A percentile compares a stretch with the other conserved stretches of the same genome.
phyloP scores from a whole-genome alignment of 305 asterid species.

The Rubia balearica region DNA sequence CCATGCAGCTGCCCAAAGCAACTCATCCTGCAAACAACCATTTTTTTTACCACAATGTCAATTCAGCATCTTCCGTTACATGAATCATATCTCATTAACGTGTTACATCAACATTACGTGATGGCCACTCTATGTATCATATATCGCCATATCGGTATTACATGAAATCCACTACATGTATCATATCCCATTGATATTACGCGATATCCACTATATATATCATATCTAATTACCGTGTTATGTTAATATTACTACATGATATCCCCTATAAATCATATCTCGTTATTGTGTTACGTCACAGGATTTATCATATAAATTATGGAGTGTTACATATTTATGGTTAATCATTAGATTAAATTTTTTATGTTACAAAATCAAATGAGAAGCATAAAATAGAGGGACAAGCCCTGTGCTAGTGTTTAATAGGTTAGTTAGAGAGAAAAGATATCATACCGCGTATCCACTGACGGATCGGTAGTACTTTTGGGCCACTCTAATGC shows the following conservation, averaged over 20 bases:
- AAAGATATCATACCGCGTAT: constrained; percentile 61
- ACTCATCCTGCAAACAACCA: constrained; percentile 55
- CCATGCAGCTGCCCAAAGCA: constrained; percentile 99
- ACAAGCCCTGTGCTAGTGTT: too few relatives aligned
- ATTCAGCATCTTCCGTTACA: not conserved
- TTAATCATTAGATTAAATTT: not conserved
- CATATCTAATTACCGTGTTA: too few relatives aligned
- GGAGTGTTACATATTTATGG: not conserved
- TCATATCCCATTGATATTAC: too few relatives aligned
- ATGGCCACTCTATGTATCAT: too few relatives aligned
- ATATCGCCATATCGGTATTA: too few relatives aligned
- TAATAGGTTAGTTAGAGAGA: not conserved
- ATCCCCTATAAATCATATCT: too few relatives aligned
- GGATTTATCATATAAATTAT: too few relatives aligned
- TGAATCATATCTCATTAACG: not conserved
- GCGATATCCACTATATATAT: not conserved
- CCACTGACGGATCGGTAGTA: constrained; percentile 99
- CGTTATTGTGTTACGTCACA: too few relatives aligned
- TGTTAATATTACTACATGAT: too few relatives aligned
- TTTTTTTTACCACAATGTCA: not conserved
- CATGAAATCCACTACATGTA: too few relatives aligned
- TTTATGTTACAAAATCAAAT: not conserved
- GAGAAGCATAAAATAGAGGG: not conserved
- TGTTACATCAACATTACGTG: too few relatives aligned
- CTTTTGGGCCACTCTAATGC: constrained; percentile 85